These are phyloP conservation scores for Penicillium sp. DNA, from an alignment of 2,329 filamentous ascomycete species.

Conservation along the genomic window DNA sequence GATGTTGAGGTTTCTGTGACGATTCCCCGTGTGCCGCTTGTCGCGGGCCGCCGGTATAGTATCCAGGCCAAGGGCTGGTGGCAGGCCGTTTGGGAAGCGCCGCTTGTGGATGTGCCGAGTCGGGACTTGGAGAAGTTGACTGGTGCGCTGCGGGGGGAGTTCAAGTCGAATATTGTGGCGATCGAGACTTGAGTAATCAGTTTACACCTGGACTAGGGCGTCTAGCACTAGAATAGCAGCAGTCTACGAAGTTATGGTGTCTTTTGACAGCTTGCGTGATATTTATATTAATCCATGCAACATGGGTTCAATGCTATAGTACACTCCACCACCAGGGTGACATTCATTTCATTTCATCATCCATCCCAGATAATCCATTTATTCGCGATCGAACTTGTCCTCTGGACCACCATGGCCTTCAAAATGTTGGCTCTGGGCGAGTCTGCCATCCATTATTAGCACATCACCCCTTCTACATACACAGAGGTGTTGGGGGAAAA, in stretches of 20 bases:
- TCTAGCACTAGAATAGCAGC: too few species aligned
- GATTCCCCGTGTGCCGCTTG: conserved; percentile 33
- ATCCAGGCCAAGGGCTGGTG: conserved; percentile 40
- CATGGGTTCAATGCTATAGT: conserved; percentile 11
- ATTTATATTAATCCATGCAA: not conserved
- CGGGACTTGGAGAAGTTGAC: conserved; percentile 28
- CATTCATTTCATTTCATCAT: not conserved
- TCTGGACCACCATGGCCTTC: conserved; percentile 42
- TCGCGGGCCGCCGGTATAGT: conserved; percentile 38
- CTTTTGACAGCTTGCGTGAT: not conserved
- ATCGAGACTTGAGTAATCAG: not conserved
- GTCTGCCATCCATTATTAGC: conserved; percentile 24
- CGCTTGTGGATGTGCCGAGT: conserved; percentile 28
- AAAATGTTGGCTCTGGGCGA: conserved; percentile 43
- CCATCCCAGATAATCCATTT: conserved; percentile 19
- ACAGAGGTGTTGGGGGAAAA: not conserved
- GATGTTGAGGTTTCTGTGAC: conserved; percentile 30
- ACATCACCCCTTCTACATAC: not conserved
- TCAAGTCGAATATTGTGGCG: conserved; percentile 23
- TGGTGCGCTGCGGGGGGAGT: conserved; percentile 29
- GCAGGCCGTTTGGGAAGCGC: conserved; percentile 41
- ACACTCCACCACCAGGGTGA: conserved; percentile 2
- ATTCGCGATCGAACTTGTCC: conserved; percentile 37
- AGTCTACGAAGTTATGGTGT: not conserved
- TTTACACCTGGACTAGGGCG: not conserved